phyloP scores from a whole-genome alignment of 441 rosid species.

The Erodium trifolium region DNA sequence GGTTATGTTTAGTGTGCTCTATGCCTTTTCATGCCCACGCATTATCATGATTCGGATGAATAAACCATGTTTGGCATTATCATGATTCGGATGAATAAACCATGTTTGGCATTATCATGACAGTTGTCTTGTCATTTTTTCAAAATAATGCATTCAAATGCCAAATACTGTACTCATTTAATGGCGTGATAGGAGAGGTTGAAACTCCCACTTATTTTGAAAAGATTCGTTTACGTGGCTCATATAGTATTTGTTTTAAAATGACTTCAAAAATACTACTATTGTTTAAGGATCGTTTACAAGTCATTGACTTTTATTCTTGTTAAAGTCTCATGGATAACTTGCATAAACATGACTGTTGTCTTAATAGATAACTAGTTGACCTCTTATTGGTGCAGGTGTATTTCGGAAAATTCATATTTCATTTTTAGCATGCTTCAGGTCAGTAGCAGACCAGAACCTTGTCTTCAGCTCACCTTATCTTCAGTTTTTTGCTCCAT shows the following conservation, averaged over 20 bases:
- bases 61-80: neutral
- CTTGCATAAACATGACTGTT: neutral
- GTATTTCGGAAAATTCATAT: constrained; percentile 68
- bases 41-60: neutral
- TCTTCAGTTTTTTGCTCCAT: constrained; percentile 4
- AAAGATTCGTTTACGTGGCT: neutral
- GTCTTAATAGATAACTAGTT: constrained; percentile 4
- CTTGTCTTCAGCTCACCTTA: neutral
- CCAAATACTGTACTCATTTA: neutral
- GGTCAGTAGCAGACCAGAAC: constrained; percentile 35
- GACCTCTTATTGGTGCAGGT: constrained; percentile 45
- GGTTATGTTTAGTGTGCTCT: neutral
- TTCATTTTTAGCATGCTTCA: constrained; percentile 85
- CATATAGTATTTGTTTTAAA: neutral
- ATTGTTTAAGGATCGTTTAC: too few species aligned
- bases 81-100: neutral
- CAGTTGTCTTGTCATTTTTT: neutral
- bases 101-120: too few species aligned
- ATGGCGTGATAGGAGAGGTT: neutral
- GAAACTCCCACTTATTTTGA: neutral
- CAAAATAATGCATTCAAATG: neutral
- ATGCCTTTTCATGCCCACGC: neutral
- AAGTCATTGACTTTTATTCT: neutral
- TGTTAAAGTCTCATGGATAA: neutral
- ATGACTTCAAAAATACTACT: too few species aligned